Evolutionary conservation across 192 early-diverging fungal genomes (phyloP), one percentile per base, ranked within the genome.

Genomic region (Mortierella claussenii): DNA sequence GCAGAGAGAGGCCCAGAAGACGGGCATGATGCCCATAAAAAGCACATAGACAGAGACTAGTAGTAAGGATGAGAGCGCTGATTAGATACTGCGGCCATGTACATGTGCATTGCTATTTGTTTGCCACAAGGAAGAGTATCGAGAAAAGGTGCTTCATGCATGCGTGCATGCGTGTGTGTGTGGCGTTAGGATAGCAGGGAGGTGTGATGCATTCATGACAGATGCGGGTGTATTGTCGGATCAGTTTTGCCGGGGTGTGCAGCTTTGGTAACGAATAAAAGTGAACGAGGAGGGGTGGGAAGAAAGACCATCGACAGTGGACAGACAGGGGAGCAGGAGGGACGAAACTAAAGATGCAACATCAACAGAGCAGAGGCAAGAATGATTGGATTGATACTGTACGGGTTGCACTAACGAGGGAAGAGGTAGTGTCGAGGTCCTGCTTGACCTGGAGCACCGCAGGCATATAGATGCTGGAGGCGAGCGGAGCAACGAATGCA

Each of bases 391-490:
- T n/a, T n/a, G 37, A 40, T 40, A 40, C 37, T 55, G 51, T 75
- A 80, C 79, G 32, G 17, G 67, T 58, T 4, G 70, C 50, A 55
- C 62, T 69, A 34, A 80, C 36, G 23, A 68, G 27, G 4, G 62
- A 44, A 6, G 57, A 36, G 1, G 66, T 66, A 1, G 79, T 80
- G 15, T 69, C 10, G 23, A 80, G 48, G 45, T 74, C 69, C 12
- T 74, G 32, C 13, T 54, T 65, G 32, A 80, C 66, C 27, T 63
- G 61, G 5, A 65, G 10, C 20, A 80, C 57, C 4, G 70, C 79
- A 34, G 79, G 79, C 65, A 80, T 68, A 53, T 75, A 80, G 17
- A 80, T 80, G 27, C 55, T 65, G 24, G 65, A 69, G 23, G 66
- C 66, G 26, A 80, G 45, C 0, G 70, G 79, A 7, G 66, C 64